Evolutionary conservation across 441 rosid genomes (phyloP), one percentile per base, ranked within the genome.

Genomic region (Arabidopsis hybrid): DNA sequence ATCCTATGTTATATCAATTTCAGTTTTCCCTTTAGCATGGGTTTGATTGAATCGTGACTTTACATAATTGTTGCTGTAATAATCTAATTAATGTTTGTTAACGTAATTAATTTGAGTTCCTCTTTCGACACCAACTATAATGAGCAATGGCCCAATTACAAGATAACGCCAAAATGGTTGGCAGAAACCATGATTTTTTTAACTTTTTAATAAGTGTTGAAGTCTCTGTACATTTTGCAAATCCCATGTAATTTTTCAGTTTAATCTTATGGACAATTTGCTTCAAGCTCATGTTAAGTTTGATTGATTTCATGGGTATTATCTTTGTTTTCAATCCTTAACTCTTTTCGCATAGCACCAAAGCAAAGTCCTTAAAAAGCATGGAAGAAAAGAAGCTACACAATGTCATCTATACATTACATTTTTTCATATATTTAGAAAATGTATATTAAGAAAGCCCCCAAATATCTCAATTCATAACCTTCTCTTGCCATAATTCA

Each of bases 331-430:
- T 26, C 29, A 26, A 39, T n/a, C n/a, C 10, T 47, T 7, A 7
- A 13, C 4, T 16, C 18, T 4, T 17, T 2, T 36, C 29, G 29
- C 29, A 21, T 58, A 56, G 49, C 40, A 69, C 53, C 79, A 69
- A 56, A 31, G 40, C 6, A 29, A 36, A 61, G 64, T 56, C 60
- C 75, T 63, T 76, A 39, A 57, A 36, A 76, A 31, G 66, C 58
- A 75, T 69, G 52, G 58, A 75, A 16, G 38, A 42, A 21, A 47
- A 43, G 18, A 75, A 69, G 67, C 79, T 69, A 76, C 71, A 64
- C 56, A 64, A 57, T 76, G 80, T 76, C 71, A 64, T 57, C 76
- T 76, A 76, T 76, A 76, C 80, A 76, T 76, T 70, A 76, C 76
- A 76, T 69, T 50, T 51, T 51, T 31, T 3, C 5, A 11, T 17